Evolutionary conservation across 2,329 filamentous ascomycete genomes (phyloP).

Genomic region (Trichoderma oligosporum): DNA sequence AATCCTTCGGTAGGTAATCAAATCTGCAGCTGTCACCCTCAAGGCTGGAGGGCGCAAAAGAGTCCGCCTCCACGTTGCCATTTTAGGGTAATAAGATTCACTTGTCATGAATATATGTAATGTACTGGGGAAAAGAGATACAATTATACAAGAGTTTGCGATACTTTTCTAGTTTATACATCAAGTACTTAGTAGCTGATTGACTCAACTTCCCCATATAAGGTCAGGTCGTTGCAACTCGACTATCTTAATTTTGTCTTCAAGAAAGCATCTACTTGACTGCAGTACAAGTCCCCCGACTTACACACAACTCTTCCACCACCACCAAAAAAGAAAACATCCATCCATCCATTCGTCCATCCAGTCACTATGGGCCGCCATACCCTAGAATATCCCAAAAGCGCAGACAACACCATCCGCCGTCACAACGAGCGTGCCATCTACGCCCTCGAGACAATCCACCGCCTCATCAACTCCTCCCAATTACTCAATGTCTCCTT

Average conservation of each 20-base stretch:
- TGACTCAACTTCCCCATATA: background rate
- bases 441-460: conserved; percentile 71
- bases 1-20: background rate
- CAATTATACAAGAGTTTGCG: too few relatives aligned
- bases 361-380: conserved; percentile 35
- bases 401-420: conserved; percentile 62
- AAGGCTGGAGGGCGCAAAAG: background rate
- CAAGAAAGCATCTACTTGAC: too few relatives aligned
- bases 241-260: background rate
- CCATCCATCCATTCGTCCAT: background rate
- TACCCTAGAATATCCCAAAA: conserved; percentile 59
- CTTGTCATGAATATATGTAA: background rate
- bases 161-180: too few relatives aligned
- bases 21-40: background rate
- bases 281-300: background rate
- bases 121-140: background rate
- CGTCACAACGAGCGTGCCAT: conserved; percentile 61
- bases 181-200: too few relatives aligned
- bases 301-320: background rate
- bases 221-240: background rate
- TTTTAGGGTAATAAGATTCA: conserved; percentile 4
- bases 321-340: background rate
- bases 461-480: conserved; percentile 69
- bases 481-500: conserved; percentile 79
- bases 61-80: background rate